Evolutionary conservation across 2,329 filamentous ascomycete genomes (phyloP).

Genomic region (Cryphonectria carpinicola): DNA sequence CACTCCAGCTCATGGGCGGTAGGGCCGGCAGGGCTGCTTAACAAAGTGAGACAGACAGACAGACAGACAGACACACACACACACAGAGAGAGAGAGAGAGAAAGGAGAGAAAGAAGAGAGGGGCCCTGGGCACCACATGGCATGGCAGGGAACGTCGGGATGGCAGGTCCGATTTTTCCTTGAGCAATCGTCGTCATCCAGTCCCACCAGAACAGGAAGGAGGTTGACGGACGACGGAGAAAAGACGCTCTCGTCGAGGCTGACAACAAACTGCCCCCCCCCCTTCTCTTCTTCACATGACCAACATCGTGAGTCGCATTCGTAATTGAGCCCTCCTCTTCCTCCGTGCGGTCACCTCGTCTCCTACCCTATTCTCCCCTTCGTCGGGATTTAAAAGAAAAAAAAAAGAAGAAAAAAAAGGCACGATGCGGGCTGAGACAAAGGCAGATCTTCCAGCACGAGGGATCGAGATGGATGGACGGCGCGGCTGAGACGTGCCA

Average conservation of each 20-base stretch:
- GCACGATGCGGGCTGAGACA: background rate
- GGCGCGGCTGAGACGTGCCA: background rate
- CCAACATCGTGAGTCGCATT: background rate
- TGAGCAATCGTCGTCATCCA: conserved; percentile 11
- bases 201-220: conserved; percentile 12
- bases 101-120: too few species aligned
- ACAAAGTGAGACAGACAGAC: background rate
- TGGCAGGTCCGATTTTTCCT: conserved; percentile 4
- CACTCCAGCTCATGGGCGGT: background rate
- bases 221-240: conserved; percentile 9
- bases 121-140: conserved; percentile 13
- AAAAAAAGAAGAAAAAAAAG: too few species aligned
- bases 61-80: background rate
- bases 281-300: background rate
- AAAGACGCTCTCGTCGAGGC: conserved; percentile 5
- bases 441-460: background rate
- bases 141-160: conserved; percentile 12
- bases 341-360: background rate
- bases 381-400: background rate
- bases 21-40: background rate
- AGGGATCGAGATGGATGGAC: background rate
- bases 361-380: background rate
- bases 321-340: background rate
- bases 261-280: conserved; percentile 4
- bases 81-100: background rate